Percentiles rank a stretch among this genome's conserved stretches.
Conservation (phyloP, 495 filamentous ascomycete genomes). For the Penicillium robsamsonii region DNA sequence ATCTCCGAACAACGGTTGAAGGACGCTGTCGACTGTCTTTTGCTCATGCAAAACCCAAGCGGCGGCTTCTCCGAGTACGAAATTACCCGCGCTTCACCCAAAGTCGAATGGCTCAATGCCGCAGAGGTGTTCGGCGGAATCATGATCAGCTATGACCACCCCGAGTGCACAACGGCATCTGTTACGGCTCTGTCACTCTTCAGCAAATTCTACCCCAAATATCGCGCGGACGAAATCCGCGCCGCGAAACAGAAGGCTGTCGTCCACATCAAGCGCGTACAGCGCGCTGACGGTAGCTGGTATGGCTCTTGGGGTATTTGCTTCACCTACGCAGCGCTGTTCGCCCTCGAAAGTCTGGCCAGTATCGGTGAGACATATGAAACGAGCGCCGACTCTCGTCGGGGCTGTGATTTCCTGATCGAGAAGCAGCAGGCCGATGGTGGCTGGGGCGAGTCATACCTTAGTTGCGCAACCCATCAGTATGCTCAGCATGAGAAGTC, state of each 20-base stretch:
- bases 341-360: slow-evolving; percentile 81
- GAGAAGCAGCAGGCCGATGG: slow-evolving; percentile 81
- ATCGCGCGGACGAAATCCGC: slow-evolving; percentile 73
- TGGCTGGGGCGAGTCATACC: slow-evolving; percentile 96
- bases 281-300: slow-evolving; percentile 85
- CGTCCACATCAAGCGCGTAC: slow-evolving; percentile 73
- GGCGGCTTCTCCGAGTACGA: slow-evolving; percentile 94
- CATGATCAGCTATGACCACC: slow-evolving; percentile 98
- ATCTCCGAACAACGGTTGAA: slow-evolving; percentile 73
- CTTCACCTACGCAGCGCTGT: slow-evolving; percentile 95
- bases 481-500: slow-evolving; percentile 62
- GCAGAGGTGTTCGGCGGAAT: slow-evolving; percentile 96
- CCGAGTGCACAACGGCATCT: slow-evolving; percentile 93
- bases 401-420: slow-evolving; percentile 82
- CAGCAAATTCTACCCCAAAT: slow-evolving; percentile 73
- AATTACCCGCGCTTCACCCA: slow-evolving; percentile 68
- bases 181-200: slow-evolving; percentile 88
- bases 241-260: slow-evolving; percentile 68
- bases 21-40: slow-evolving; percentile 83
- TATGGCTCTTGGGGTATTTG: slow-evolving; percentile 98
- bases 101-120: slow-evolving; percentile 83
- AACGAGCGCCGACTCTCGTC: slow-evolving; percentile 65
- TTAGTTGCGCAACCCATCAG: slow-evolving; percentile 60
- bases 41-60: slow-evolving; percentile 86
- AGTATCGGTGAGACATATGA: slow-evolving; percentile 78